Evolutionary conservation across 768 basidiomycete species (phyloP).

Genomic region (Trichaptum fuscoviolaceum): DNA sequence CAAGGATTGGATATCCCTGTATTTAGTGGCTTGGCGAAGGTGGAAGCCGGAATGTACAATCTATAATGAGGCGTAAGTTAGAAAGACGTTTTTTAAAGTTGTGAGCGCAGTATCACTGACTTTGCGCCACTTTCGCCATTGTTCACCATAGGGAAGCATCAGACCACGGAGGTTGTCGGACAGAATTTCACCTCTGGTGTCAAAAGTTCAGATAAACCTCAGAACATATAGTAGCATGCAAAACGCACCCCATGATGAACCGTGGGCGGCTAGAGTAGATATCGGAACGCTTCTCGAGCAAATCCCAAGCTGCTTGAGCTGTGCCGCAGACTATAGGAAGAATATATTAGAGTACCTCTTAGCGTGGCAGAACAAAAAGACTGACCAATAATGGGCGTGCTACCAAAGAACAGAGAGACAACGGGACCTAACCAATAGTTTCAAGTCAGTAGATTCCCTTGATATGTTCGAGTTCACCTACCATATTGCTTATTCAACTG

Average conservation of each 20-base stretch:
- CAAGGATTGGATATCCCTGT: constrained; percentile 40
- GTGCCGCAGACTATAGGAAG: background rate
- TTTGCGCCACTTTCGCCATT: constrained; percentile 46
- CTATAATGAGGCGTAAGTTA: constrained; percentile 15
- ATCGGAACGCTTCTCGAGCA: constrained; percentile 22
- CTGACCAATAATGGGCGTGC: constrained; percentile 37
- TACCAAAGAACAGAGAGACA: constrained; percentile 37
- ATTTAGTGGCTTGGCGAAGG: constrained; percentile 34
- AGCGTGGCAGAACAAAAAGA: background rate
- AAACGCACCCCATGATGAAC: constrained; percentile 25
- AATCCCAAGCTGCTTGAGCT: constrained; percentile 17
- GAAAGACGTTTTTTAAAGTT: background rate
- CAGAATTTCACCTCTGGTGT: constrained; percentile 37
- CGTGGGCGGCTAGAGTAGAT: constrained; percentile 21
- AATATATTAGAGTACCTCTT: background rate
- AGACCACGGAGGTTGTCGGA: constrained; percentile 43
- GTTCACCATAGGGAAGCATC: constrained; percentile 37
- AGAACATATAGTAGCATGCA: constrained; percentile 4
- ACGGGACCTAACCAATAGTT: constrained; percentile 28
- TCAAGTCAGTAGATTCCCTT: constrained; percentile 7
- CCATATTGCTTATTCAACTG: constrained; percentile 44
- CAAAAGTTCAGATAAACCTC: background rate
- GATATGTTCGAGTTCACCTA: constrained; percentile 15
- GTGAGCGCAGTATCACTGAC: constrained; percentile 16
- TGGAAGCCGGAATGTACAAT: constrained; percentile 42